These are phyloP conservation scores for Candida pseudocylindracea DNA, from an alignment of 1,139 yeast genomes.

Conservation along the genomic window DNA sequence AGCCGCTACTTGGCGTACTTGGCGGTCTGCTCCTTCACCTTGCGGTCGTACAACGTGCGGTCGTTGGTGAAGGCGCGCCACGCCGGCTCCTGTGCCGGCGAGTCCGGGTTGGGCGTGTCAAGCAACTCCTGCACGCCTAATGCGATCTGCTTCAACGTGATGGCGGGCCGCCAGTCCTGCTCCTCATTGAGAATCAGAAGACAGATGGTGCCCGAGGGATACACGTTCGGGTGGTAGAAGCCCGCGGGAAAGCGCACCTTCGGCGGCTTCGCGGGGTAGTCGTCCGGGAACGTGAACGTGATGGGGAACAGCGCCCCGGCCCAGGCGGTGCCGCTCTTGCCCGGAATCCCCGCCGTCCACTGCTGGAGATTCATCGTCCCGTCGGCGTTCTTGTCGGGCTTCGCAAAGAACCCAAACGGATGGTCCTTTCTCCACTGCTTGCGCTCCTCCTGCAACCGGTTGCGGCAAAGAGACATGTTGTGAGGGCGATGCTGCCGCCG, in stretches of 20 bases:
- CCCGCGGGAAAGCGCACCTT: constrained; percentile 73
- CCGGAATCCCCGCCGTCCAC: constrained; percentile 96
- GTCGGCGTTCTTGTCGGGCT: constrained; percentile 55
- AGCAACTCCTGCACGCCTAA: constrained; percentile 85
- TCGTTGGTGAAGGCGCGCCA: constrained; percentile 69
- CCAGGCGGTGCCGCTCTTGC: constrained; percentile 75
- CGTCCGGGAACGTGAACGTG: constrained; percentile 64
- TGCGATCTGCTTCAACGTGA: constrained; percentile 74
- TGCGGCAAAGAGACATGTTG: constrained; percentile 35
- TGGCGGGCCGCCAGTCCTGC: constrained; percentile 97
- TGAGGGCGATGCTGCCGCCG: neutral
- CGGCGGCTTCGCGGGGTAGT: constrained; percentile 94
- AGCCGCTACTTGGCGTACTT: constrained; percentile 24
- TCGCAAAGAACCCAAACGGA: constrained; percentile 92
- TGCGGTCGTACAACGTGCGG: constrained; percentile 44
- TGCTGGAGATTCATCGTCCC: constrained; percentile 67
- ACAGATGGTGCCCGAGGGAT: constrained; percentile 93
- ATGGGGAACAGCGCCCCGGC: constrained; percentile 78
- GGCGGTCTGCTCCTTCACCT: constrained; percentile 65
- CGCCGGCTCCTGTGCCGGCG: constrained; percentile 97
- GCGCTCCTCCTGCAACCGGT: constrained; percentile 69
- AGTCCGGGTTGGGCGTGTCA: constrained; percentile 77
- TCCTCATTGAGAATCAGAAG: constrained; percentile 82
- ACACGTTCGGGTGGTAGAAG: constrained; percentile 90
- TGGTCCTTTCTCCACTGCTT: constrained; percentile 98